Evolutionary conservation across 768 basidiomycete species (phyloP), one percentile per base, ranked within the genome.

Genomic region (Xerocomellus chrysenteron): DNA sequence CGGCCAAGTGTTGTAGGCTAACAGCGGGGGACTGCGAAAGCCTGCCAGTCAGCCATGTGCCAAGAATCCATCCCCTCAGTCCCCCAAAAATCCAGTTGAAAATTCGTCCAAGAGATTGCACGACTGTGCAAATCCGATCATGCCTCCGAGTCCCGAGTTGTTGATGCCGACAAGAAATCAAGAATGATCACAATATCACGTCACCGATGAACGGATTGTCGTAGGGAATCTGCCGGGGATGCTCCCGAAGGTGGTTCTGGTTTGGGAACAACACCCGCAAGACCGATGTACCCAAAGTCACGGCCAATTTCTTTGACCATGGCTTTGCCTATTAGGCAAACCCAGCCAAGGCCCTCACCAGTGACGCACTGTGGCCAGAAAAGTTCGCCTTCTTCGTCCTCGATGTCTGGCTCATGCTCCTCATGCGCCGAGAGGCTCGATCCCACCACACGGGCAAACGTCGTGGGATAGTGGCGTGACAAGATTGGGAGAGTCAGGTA

Each of bases 351-450:
- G 47, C 90, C 90, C 69, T 90, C 87, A 42, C 88, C 88, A 32
- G 81, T 87, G 55, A 84, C 76, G 36, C 81, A 77, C 64, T 89
- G 86, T 0, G 90, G 90, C 90, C 90, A 92, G 66, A 84, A 89
- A n/a, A 92, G 75, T 65, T 92, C 90, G 60, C 90, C 88, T 68
- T 90, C 90, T 60, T 90, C 87, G 62, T 92, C 90, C 68, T 92
- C 90, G 51, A 92, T 82, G 60, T 92, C 90, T 12, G 87, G 86
- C 58, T 91, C 88, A 53, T 87, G 80, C 68, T 92, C 90, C 60
- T 92, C 90, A 16, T 78, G 77, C 0, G 81, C 76, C 0, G 78
- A 74, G 49, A 90, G 73, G 24, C 82, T 84, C 24, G 86, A 82
- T 57, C 83, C 75, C 62, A 89, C 78, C 78, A 92, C 81, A 45